Conservation (phyloP, 2,329 filamentous ascomycete species). For the Scytalidium sp. region DNA sequence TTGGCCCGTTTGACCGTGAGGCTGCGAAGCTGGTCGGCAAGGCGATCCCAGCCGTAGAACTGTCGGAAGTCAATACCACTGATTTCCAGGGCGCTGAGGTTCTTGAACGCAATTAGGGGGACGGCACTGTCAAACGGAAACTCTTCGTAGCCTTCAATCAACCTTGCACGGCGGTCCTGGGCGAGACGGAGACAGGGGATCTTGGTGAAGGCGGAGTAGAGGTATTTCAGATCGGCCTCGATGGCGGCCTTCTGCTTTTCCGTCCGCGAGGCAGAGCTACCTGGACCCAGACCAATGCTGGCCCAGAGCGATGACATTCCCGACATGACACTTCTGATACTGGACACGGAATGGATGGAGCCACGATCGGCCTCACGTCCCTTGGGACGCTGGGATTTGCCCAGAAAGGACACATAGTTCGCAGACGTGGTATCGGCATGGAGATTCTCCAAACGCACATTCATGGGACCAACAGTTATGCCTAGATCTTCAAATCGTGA, state of each 20-base stretch:
- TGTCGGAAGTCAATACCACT: constrained; percentile 95
- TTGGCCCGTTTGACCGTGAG: constrained; percentile 84
- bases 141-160: constrained; percentile 93
- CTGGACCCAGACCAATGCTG: constrained; percentile 77
- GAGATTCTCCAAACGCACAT: constrained; percentile 89
- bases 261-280: constrained; percentile 75
- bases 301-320: constrained; percentile 94
- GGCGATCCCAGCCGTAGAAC: constrained; percentile 94
- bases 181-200: constrained; percentile 87
- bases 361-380: constrained; percentile 78
- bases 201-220: constrained; percentile 98
- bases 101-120: constrained; percentile 96
- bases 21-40: constrained; percentile 88
- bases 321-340: constrained; percentile 95
- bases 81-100: constrained; percentile 88
- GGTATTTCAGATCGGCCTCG: constrained; percentile 86
- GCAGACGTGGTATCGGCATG: constrained; percentile 82
- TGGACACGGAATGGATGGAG: constrained; percentile 93
- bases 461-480: constrained; percentile 93
- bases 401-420: constrained; percentile 95
- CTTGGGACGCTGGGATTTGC: constrained; percentile 76
- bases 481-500: constrained; percentile 92
- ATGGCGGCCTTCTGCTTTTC: constrained; percentile 87
- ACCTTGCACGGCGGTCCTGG: constrained; percentile 86
- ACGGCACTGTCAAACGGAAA: constrained; percentile 98